A percentile compares a stretch with the other conserved stretches of the same genome.
Evolutionary conservation across 345 rosid genomes (phyloP).

Genomic region (Turnera subulata): DNA sequence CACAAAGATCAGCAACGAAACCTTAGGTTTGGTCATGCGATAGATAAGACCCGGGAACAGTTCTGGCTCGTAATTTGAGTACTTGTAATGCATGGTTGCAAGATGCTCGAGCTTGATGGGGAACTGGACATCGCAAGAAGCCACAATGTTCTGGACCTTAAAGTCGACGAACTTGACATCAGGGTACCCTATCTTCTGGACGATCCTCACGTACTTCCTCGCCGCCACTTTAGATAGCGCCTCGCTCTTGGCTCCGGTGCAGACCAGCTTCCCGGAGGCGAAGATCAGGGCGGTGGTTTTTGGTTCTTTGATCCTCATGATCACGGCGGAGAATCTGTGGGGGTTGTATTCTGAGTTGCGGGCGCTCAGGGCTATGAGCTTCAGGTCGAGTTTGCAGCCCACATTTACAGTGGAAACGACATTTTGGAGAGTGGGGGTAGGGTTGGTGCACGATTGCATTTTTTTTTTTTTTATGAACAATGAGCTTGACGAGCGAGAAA

Average conservation of each 20-base stretch:
- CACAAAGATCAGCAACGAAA: not conserved
- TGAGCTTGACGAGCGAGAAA: too few relatives aligned
- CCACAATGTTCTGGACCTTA: not conserved
- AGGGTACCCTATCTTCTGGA: not conserved
- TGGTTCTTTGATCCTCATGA: constrained; percentile 83
- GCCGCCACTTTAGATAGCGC: constrained; percentile 64
- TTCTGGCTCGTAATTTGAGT: not conserved
- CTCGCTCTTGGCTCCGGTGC: constrained; percentile 81
- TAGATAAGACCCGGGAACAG: not conserved
- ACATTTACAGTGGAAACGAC: constrained; percentile 69
- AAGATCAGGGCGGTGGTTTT: constrained; percentile 84
- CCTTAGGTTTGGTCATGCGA: not conserved
- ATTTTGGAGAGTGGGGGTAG: constrained; percentile 21
- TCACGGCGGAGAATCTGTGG: constrained; percentile 79
- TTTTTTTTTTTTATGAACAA: too few relatives aligned
- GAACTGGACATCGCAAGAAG: not conserved
- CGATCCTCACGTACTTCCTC: constrained; percentile 34
- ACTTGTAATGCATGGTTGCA: not conserved
- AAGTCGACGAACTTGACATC: not conserved
- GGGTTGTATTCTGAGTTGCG: constrained; percentile 75
- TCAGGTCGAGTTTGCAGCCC: constrained; percentile 71
- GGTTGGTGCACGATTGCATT: too few relatives aligned
- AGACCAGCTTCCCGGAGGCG: constrained; percentile 87
- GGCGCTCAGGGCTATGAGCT: constrained; percentile 58
- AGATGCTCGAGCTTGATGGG: not conserved